Conservation (phyloP, 495 filamentous ascomycete species). For the Tuber calosporum region DNA sequence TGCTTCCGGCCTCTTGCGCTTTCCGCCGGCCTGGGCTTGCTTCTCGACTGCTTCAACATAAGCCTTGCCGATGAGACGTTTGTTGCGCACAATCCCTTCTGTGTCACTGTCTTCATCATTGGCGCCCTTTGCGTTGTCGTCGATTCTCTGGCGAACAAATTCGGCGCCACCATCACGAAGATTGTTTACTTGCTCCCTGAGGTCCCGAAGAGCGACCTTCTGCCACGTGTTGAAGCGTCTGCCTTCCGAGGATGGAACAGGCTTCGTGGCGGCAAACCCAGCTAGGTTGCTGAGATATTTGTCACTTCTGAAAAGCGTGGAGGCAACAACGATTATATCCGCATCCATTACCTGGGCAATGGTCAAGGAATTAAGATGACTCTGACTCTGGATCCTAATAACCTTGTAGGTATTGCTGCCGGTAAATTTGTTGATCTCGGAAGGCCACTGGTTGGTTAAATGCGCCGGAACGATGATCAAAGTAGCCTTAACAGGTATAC, state of each 20-base stretch:
- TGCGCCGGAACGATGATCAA: slow-evolving; percentile 60
- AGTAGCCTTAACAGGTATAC: slow-evolving; percentile 56
- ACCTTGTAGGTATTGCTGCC: slow-evolving; percentile 46
- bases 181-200: slow-evolving; percentile 46
- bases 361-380: slow-evolving; percentile 43
- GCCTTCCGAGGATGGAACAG: slow-evolving; percentile 44
- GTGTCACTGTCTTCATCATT: slow-evolving; percentile 18
- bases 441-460: slow-evolving; percentile 60
- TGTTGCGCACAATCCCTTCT: slow-evolving; percentile 39
- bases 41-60: slow-evolving; percentile 37
- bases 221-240: slow-evolving; percentile 56
- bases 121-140: slow-evolving; percentile 22
- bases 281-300: slow-evolving; percentile 50
- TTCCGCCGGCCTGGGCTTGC: slow-evolving; percentile 21
- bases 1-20: slow-evolving; percentile 27
- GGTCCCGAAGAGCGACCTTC: slow-evolving; percentile 42
- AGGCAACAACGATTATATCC: slow-evolving; percentile 53
- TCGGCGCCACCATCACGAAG: slow-evolving; percentile 29
- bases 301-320: slow-evolving; percentile 46
- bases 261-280: slow-evolving; percentile 50
- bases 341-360: slow-evolving; percentile 49
- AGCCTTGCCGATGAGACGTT: slow-evolving; percentile 39
- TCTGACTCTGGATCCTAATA: slow-evolving; percentile 43
- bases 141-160: slow-evolving; percentile 29
- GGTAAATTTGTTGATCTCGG: slow-evolving; percentile 57